Conservation (phyloP, 768 basidiomycete species). For the Termitomyces sp. region DNA sequence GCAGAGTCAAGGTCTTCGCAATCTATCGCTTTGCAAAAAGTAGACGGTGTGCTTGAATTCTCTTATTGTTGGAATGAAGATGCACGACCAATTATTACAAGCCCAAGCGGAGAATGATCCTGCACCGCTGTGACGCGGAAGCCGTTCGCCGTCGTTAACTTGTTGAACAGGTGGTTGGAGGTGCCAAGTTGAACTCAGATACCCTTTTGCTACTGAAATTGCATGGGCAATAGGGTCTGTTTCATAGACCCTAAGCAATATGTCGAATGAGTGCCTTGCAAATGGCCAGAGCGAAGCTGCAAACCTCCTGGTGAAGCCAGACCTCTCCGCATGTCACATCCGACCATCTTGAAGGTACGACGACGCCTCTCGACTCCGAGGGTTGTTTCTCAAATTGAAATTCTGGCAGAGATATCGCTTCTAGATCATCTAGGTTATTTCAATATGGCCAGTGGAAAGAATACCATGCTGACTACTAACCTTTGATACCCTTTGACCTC, state of each 20-base stretch:
- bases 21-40: no score
- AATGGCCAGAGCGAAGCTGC: background rate
- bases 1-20: no score
- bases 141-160: background rate
- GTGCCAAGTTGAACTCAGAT: background rate
- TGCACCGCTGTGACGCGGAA: no score
- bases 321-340: background rate
- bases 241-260: background rate
- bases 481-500: background rate
- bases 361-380: background rate
- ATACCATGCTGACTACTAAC: background rate
- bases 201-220: background rate
- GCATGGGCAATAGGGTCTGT: background rate
- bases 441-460: background rate
- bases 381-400: background rate
- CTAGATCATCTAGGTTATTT: background rate
- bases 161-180: background rate
- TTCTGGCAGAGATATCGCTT: background rate
- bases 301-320: background rate
- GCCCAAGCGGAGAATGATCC: no score
- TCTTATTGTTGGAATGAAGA: no score
- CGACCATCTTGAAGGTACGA: background rate
- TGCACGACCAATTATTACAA: no score
- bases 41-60: no score
- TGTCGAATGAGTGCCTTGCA: background rate